Percentiles rank a stretch among this genome's conserved stretches.
phyloP scores from a whole-genome alignment of 768 basidiomycete species.

The Chiua virens region DNA sequence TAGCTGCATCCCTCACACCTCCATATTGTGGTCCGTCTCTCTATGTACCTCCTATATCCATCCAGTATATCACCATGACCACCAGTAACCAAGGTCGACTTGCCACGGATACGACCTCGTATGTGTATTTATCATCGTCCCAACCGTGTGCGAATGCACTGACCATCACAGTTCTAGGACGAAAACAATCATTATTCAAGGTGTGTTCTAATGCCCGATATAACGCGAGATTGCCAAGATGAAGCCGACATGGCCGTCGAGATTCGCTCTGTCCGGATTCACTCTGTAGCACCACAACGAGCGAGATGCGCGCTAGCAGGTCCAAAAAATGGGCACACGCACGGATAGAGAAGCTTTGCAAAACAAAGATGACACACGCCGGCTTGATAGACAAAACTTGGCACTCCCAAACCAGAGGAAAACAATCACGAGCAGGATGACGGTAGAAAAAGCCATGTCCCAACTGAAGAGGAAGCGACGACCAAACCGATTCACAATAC shows the following conservation, averaged over 20 bases:
- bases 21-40: too few relatives aligned
- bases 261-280: constrained; percentile 27
- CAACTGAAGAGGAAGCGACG: constrained; percentile 29
- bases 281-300: constrained; percentile 8
- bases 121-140: too few relatives aligned
- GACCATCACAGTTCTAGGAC: too few relatives aligned
- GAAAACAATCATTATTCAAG: too few relatives aligned
- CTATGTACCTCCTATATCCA: too few relatives aligned
- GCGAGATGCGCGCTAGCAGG: neutral
- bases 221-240: constrained; percentile 26
- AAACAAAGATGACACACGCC: constrained; percentile 31
- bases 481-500: constrained; percentile 21
- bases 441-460: constrained; percentile 23
- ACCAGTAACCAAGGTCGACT: too few relatives aligned
- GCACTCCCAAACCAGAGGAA: constrained; percentile 23
- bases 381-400: constrained; percentile 24
- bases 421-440: constrained; percentile 25
- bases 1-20: too few relatives aligned
- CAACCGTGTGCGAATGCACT: too few relatives aligned
- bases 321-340: too few relatives aligned
- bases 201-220: too few relatives aligned
- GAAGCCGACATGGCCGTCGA: constrained; percentile 29
- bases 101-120: too few relatives aligned
- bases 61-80: too few relatives aligned
- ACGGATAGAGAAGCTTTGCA: constrained; percentile 32